These are phyloP conservation scores for Pseudogymnoascus sp. DNA, from an alignment of 2,329 filamentous ascomycete species.

Conservation along the genomic window DNA sequence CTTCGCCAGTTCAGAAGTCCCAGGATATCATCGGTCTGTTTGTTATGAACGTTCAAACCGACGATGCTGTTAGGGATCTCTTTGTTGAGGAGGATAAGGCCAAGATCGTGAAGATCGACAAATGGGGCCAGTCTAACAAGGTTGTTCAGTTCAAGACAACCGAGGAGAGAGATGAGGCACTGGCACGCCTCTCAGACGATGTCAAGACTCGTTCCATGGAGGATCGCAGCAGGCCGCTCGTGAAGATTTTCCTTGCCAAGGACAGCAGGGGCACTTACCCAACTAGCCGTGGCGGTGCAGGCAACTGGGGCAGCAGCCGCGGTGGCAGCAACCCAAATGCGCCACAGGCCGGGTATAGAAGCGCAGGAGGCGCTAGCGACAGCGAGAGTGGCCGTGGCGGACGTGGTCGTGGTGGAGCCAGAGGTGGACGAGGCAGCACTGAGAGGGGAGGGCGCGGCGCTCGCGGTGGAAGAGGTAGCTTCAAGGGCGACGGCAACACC, in stretches of 20 bases:
- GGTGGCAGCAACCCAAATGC: conserved; percentile 51
- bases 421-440: conserved; percentile 43
- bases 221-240: conserved; percentile 70
- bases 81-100: conserved; percentile 75
- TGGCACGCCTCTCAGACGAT: conserved; percentile 67
- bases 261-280: conserved; percentile 45
- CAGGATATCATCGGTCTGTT: conserved; percentile 79
- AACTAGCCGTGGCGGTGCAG: conserved; percentile 55
- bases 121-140: conserved; percentile 71
- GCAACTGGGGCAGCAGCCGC: conserved; percentile 59
- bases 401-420: conserved; percentile 50
- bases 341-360: conserved; percentile 69
- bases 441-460: conserved; percentile 49
- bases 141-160: conserved; percentile 76
- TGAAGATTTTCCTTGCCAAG: conserved; percentile 75
- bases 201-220: conserved; percentile 63
- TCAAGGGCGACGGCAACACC: conserved; percentile 51
- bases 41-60: conserved; percentile 75
- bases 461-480: conserved; percentile 49
- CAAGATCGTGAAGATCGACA: conserved; percentile 74
- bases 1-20: conserved; percentile 55
- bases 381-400: conserved; percentile 53
- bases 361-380: conserved; percentile 72
- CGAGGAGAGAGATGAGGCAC: conserved; percentile 74
- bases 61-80: conserved; percentile 74